Percentiles rank a stretch among this genome's conserved stretches.
Conservation (phyloP, 345 rosid species). For the Camelina neglecta region DNA sequence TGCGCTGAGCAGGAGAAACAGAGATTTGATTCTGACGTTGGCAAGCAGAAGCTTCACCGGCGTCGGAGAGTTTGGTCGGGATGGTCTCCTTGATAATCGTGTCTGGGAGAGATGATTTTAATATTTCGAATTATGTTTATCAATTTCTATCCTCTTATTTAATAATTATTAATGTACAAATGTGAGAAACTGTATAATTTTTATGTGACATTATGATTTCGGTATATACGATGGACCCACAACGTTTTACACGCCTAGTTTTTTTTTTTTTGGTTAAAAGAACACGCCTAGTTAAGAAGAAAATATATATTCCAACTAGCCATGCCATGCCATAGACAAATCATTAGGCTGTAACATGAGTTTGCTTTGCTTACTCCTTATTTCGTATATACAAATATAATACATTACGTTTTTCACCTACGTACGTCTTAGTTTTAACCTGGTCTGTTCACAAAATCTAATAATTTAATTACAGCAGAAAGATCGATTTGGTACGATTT, state of each 20-base stretch:
- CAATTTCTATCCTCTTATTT: not conserved
- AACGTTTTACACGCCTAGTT: constrained; percentile 43
- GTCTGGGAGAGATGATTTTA: too few species aligned
- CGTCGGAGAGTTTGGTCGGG: too few species aligned
- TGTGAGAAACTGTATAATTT: constrained; percentile 23
- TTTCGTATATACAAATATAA: constrained; percentile 3
- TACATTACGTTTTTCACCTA: not conserved
- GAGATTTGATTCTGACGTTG: too few species aligned
- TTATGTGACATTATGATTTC: constrained; percentile 39
- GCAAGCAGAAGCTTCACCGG: too few species aligned
- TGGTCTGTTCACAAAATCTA: not conserved
- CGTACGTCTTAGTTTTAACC: not conserved
- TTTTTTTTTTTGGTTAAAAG: too few species aligned
- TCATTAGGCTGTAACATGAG: constrained; percentile 28
- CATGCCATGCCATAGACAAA: not conserved
- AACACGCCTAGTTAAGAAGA: constrained; percentile 29
- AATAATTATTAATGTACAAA: not conserved
- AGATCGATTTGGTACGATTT: not conserved
- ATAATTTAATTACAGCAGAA: not conserved
- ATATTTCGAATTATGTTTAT: too few species aligned
- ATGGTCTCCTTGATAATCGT: too few species aligned
- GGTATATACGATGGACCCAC: constrained; percentile 36
- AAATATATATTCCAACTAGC: not conserved
- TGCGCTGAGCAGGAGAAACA: too few species aligned
- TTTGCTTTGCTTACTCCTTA: constrained; percentile 14